Percentiles rank a stretch among this genome's conserved stretches.
These are phyloP conservation scores for Camelina hispida DNA, from an alignment of 345 rosid species.

Conservation along the genomic window DNA sequence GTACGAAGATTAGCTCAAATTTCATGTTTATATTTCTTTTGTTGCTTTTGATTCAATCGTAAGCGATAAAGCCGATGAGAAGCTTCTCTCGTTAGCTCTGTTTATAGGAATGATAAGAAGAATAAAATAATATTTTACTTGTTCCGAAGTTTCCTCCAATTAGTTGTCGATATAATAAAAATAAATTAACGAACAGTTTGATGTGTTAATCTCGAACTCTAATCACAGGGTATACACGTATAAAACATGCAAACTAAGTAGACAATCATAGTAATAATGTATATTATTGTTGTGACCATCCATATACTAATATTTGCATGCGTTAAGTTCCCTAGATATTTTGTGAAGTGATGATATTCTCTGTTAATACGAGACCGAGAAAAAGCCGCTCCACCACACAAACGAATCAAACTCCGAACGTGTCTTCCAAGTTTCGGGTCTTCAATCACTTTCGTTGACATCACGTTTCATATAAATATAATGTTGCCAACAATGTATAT, in stretches of 20 bases:
- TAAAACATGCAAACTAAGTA: background rate
- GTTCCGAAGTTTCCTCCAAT: background rate
- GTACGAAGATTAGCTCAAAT: slow-evolving; percentile 55
- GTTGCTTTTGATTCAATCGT: background rate
- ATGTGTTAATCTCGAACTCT: no score
- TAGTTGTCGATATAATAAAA: background rate
- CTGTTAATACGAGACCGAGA: background rate
- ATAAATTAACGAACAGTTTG: background rate
- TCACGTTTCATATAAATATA: no score
- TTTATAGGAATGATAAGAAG: background rate
- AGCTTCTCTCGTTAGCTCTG: background rate
- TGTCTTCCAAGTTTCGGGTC: no score
- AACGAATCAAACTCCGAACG: background rate
- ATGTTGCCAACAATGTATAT: no score
- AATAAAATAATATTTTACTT: background rate
- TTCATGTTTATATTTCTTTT: slow-evolving; percentile 3
- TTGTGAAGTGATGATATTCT: no score
- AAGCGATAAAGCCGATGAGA: background rate
- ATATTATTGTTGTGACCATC: no score
- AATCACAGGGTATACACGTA: background rate
- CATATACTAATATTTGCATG: background rate
- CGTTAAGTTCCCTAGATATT: background rate
- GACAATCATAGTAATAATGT: background rate
- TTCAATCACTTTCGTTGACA: no score
- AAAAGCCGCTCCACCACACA: background rate